Evolutionary conservation across 2,329 filamentous ascomycete species (phyloP), one percentile per base, ranked within the genome.

Genomic region (Pyrenophora teres): DNA sequence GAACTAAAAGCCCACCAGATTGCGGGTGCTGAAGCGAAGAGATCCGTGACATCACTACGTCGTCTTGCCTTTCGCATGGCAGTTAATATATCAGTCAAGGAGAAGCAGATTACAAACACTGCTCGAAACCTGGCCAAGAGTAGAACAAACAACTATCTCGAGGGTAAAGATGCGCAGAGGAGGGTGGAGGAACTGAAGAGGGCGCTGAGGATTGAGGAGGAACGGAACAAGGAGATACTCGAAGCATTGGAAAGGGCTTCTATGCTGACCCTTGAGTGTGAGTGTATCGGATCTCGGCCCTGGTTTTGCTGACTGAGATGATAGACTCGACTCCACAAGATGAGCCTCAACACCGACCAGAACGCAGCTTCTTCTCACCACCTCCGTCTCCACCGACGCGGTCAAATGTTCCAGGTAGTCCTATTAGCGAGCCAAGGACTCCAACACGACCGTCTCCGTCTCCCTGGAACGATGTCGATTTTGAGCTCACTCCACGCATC

Each of bases 61-160:
- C 65, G 70, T 30, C 61, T 74, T 32, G 71, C 72, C 9, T 67
- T 74, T 48, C 70, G 72, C 40, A 70, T 74, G 60, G 72, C 69
- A 12, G 68, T 74, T 30, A 73, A 71, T 36, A 74, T 73, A 25
- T 72, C 69, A 12, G 69, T 74, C 32, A 74, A 74, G 57, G 72
- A 74, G 49, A 69, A 69, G 45, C 67, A 72, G 41, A 72, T 74
- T 46, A 70, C 67, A 18, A 67, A 60, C 12, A 67, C 65, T 9
- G 68, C 71, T 15, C 59, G 65, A 27, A 71, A 62, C 30, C 48
- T 74, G 30, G 66, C 69, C 5, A 66, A 56, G 21, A 69, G 62
- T 35, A 62, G 71, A 45, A 71, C 66, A 35, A 68, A 54, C 21
- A 61, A 60, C 23, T 73, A 74, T 36, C 46, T 73, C 2, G 56